Base-by-base conservation (phyloP, 495 filamentous ascomycete species). In the Cercophora scortea region DNA sequence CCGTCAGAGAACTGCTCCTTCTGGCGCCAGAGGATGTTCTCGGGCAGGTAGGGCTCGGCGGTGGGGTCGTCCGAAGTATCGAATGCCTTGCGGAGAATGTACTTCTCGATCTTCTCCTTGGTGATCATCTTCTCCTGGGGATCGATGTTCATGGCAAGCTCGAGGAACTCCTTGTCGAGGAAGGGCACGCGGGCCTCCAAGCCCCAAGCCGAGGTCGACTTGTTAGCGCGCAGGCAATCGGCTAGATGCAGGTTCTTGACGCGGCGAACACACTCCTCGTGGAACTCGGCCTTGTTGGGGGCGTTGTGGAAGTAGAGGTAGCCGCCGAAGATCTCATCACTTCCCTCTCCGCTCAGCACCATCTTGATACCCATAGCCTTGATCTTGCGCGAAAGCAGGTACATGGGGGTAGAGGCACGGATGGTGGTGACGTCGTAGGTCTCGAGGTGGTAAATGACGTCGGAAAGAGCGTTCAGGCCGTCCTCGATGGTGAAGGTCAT, bases 1-100 rank as follows among this genome's bases (percentile, higher is more conserved):
- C 93, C 93, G 64, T 98, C 93, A 50, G 84, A 89, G 75, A 98
- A 98, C 76, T 97, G 94, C 75, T 98, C 93, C 81, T 98, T 98
- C 76, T 98, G 93, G 62, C 93, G 81, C 88, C 89, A 98, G 39
- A 98, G 85, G 58, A 98, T 97, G 63, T 93, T 82, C 13, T 93
- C 85, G 34, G 93, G 93, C 16, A 98, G 80, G 75, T 97, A 98
- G 12, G 93, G 80, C 60, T 84, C 69, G 13, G 78, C 76, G 40
- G 76, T 81, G 4, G 90, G 89, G 64, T 95, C 86, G 56, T 91
- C 87, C 42, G 79, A 80, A 33, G 90, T 94, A 71, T 98, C 93
- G 63, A 98, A 98, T 10, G 93, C 93, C 71, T 96, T 95, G 57
- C 93, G 86, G 54, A 98, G 77, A 56, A 97, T 90, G 76, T 95